Evolutionary conservation across 2,329 filamentous ascomycete species (phyloP).

Genomic region (Penicillium sp.): DNA sequence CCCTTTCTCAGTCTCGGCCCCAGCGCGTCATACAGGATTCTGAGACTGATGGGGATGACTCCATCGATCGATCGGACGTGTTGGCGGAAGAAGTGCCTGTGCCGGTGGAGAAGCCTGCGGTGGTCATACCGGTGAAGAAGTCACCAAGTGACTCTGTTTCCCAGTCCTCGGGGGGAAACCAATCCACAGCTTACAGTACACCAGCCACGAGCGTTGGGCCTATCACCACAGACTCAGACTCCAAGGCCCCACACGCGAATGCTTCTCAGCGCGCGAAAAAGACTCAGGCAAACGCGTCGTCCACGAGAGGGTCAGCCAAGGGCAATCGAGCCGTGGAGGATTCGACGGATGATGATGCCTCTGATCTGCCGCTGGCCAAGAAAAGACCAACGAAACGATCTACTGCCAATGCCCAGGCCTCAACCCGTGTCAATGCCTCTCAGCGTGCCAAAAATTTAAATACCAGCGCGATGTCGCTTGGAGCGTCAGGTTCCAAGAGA

Average conservation of each 20-base stretch:
- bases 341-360: not conserved
- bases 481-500: slow-evolving; percentile 12
- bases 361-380: not conserved
- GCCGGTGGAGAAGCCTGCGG: slow-evolving; percentile 18
- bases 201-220: slow-evolving; percentile 61
- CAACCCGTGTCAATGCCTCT: slow-evolving; percentile 44
- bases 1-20: slow-evolving; percentile 16
- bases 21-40: slow-evolving; percentile 21
- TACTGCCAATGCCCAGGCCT: slow-evolving; percentile 42
- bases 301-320: slow-evolving; percentile 33
- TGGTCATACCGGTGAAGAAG: slow-evolving; percentile 33
- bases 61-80: slow-evolving; percentile 6
- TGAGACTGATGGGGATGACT: slow-evolving; percentile 18
- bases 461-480: slow-evolving; percentile 52
- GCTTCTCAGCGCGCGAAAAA: slow-evolving; percentile 49
- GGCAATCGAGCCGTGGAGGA: not conserved
- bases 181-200: slow-evolving; percentile 58
- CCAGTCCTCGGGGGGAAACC: slow-evolving; percentile 41
- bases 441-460: slow-evolving; percentile 50
- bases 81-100: not conserved
- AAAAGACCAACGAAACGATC: slow-evolving; percentile 30
- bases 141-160: slow-evolving; percentile 34
- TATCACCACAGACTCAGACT: slow-evolving; percentile 52
- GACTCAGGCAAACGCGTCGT: slow-evolving; percentile 52
- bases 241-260: slow-evolving; percentile 35